Evolutionary conservation across 2,329 filamentous ascomycete genomes (phyloP), one percentile per base, ranked within the genome.

Genomic region (Aspergillus udagawae): DNA sequence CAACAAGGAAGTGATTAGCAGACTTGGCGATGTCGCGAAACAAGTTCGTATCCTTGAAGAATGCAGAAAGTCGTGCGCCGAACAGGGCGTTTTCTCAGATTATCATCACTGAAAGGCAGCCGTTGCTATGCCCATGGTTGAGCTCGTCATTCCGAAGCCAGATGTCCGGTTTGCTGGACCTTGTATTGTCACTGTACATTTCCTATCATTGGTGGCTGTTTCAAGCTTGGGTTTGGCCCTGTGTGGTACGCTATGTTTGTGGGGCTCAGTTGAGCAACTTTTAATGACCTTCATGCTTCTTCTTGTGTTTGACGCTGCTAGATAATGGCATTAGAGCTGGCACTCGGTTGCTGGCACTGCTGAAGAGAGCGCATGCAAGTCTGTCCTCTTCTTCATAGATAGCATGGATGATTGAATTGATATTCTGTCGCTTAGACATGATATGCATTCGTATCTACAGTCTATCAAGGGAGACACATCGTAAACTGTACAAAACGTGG

Each of bases 11-110:
- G 91, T 96, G 12, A 84, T 96, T 65, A 82, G 88, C 17, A 82
- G 85, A 48, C 79, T 96, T 51, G 88, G 85, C 3, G 90, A 96
- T 67, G 87, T 96, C 1, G 87, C 88, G 27, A 86, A 86, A 67
- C 91, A 95, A 76, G 89, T 90, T 12, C 83, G 85, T 53, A 90
- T 93, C 56, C 77, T 92, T 63, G 83, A 86, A 47, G 90, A 91
- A 73, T 93, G 90, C 68, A 87, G 90, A 69, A 83, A 81, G 63
- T 70, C 70, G 3, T 70, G 69, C 47, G 65, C 67, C 1, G 56
- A 70, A 23, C 63, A 69, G 28, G 69, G 68, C n/a, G 65, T 68
- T 35, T 71, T 72, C 49, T 65, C 69, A 1, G 66, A 72, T 57
- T 70, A 73, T 51, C 68, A 73, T 58, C 66, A 65, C 45, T 54